Percentiles rank a stretch among this genome's conserved stretches.
Evolutionary conservation across 75 land plant genomes (phyloP).

Genomic region (Gnetum montanum): DNA sequence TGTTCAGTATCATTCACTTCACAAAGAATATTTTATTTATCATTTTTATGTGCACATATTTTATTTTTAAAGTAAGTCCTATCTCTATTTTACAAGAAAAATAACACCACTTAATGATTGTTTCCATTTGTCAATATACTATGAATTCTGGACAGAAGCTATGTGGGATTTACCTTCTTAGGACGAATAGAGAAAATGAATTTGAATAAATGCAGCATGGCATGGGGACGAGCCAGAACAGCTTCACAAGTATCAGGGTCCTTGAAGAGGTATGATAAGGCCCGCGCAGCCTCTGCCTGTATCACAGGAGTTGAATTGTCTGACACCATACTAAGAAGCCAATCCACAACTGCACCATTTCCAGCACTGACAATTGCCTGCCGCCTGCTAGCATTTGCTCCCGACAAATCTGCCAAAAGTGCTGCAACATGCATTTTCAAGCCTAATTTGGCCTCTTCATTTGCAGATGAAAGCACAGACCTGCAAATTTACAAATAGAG

Average conservation of each 20-base stretch:
- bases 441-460: slow-evolving; percentile 62
- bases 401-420: slow-evolving; percentile 61
- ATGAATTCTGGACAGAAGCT: too few species aligned
- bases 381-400: slow-evolving; percentile 38
- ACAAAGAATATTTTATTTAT: too few species aligned
- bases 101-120: too few species aligned
- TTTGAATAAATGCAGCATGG: slow-evolving; percentile 57
- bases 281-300: slow-evolving; percentile 90
- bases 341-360: slow-evolving; percentile 71
- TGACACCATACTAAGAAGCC: slow-evolving; percentile 68
- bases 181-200: slow-evolving; percentile 75
- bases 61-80: too few species aligned
- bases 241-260: slow-evolving; percentile 53
- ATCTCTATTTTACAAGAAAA: too few species aligned
- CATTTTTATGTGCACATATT: too few species aligned
- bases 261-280: slow-evolving; percentile 69
- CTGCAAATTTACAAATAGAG: too few species aligned
- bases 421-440: slow-evolving; percentile 74
- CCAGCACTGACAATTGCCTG: slow-evolving; percentile 69
- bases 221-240: slow-evolving; percentile 74
- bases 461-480: slow-evolving; percentile 64
- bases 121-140: too few species aligned
- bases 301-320: slow-evolving; percentile 11
- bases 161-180: slow-evolving; percentile 36
- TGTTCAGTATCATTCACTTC: too few species aligned